These are phyloP conservation scores for Linanthus parryae DNA, from an alignment of 148 eudicot genomes.

Conservation along the genomic window DNA sequence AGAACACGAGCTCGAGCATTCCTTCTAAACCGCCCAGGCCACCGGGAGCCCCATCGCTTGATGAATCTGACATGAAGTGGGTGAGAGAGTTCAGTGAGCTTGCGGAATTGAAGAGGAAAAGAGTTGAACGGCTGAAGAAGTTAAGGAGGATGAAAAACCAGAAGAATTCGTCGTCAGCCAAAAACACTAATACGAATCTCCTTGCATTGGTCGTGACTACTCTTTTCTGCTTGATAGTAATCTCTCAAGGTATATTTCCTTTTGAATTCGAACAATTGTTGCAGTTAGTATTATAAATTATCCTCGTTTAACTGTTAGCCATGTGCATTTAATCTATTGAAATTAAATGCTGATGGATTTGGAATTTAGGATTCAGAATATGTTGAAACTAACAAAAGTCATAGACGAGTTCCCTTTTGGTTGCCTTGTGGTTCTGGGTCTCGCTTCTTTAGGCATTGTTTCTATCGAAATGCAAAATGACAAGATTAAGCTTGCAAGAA, in stretches of 20 bases:
- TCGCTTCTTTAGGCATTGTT: not conserved
- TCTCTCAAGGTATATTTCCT: constrained; percentile 35
- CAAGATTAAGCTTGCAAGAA: too few relatives aligned
- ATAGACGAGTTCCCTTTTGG: not conserved
- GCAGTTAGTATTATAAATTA: too few relatives aligned
- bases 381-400: too few relatives aligned
- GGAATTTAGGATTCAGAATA: not conserved
- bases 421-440: not conserved
- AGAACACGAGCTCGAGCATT: constrained; percentile 13
- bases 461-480: too few relatives aligned
- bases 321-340: not conserved
- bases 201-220: constrained; percentile 31
- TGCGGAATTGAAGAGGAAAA: constrained; percentile 28
- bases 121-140: constrained; percentile 26
- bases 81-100: constrained; percentile 38
- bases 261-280: not conserved
- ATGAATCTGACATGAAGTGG: constrained; percentile 36
- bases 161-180: constrained; percentile 23
- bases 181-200: constrained; percentile 14
- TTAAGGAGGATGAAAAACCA: constrained; percentile 27
- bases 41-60: constrained; percentile 29
- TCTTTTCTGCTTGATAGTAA: constrained; percentile 30
- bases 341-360: not conserved
- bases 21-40: constrained; percentile 43
- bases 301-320: not conserved